These are phyloP conservation scores for Coffea eugenioides DNA, from an alignment of 257 asterid genomes.

Conservation along the genomic window DNA sequence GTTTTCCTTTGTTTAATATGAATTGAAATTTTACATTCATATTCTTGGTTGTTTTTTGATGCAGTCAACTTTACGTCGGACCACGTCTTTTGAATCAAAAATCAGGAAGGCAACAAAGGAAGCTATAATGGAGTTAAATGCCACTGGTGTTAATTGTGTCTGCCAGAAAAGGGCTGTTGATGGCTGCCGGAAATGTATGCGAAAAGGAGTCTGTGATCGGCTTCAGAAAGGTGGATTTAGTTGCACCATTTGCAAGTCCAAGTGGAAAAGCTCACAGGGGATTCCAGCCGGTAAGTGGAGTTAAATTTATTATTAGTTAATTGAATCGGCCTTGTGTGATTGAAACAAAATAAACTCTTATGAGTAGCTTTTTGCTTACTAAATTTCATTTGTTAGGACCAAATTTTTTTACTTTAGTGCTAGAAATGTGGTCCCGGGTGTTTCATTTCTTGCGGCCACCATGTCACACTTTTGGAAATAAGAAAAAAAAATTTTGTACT, in stretches of 20 bases:
- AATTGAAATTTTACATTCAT: neutral
- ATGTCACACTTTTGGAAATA: neutral
- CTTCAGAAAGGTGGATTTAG: constrained; percentile 28
- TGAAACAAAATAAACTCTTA: neutral
- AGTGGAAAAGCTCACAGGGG: constrained; percentile 30
- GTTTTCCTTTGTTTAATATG: neutral
- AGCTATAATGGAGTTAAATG: constrained; percentile 25
- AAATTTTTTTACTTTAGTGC: neutral
- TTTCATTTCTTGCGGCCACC: neutral
- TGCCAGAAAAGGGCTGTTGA: constrained; percentile 23
- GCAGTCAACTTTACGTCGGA: constrained; percentile 35
- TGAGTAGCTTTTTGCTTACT: neutral
- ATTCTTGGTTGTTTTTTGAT: neutral
- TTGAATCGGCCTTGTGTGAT: neutral
- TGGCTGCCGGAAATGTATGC: constrained; percentile 31
- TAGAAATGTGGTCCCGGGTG: neutral
- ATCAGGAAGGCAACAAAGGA: constrained; percentile 33
- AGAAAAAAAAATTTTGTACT: neutral
- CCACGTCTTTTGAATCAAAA: constrained; percentile 28
- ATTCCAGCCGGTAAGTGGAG: constrained; percentile 37
- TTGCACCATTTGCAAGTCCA: constrained; percentile 37
- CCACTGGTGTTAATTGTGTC: constrained; percentile 15
- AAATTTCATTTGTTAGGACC: neutral
- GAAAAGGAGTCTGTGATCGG: constrained; percentile 16
- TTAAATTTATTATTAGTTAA: neutral